These are phyloP conservation scores for Paramecium primaurelia DNA, from an alignment of 73 alveolate species.

Conservation along the genomic window DNA sequence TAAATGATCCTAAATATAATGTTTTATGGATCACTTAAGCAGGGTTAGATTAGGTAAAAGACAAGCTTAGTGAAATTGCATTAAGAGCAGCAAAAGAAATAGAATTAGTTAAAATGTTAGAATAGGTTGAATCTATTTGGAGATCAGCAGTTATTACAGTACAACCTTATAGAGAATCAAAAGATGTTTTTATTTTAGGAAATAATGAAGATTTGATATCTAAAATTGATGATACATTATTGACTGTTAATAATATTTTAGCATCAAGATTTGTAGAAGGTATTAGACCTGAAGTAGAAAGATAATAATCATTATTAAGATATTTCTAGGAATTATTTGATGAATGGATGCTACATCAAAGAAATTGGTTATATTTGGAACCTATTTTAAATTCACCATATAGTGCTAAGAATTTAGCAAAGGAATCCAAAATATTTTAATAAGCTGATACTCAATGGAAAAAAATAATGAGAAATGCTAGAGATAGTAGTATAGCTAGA, in stretches of 20 bases:
- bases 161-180: constrained; percentile 42
- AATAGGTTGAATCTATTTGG: constrained; percentile 63
- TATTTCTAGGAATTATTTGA: constrained; percentile 60
- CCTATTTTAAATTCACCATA: constrained; percentile 88
- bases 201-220: constrained; percentile 56
- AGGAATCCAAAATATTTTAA: constrained; percentile 75
- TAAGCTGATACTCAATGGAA: constrained; percentile 81
- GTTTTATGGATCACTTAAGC: constrained; percentile 36
- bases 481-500: constrained; percentile 70
- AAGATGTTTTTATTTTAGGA: constrained; percentile 49
- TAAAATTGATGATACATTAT: constrained; percentile 63
- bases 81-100: constrained; percentile 62
- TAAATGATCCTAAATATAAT: constrained; percentile 58
- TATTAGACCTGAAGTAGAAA: constrained; percentile 45
- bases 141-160: constrained; percentile 49
- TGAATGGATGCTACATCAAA: constrained; percentile 74
- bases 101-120: constrained; percentile 61
- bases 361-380: constrained; percentile 81
- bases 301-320: constrained; percentile 34
- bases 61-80: constrained; percentile 62
- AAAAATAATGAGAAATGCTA: constrained; percentile 73
- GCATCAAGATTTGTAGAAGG: constrained; percentile 67
- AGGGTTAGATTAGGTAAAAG: constrained; percentile 55
- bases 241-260: constrained; percentile 58
- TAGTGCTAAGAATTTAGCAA: constrained; percentile 82